Evolutionary conservation across 768 basidiomycete genomes (phyloP).

Genomic region (Dioszegia aurantiaca): DNA sequence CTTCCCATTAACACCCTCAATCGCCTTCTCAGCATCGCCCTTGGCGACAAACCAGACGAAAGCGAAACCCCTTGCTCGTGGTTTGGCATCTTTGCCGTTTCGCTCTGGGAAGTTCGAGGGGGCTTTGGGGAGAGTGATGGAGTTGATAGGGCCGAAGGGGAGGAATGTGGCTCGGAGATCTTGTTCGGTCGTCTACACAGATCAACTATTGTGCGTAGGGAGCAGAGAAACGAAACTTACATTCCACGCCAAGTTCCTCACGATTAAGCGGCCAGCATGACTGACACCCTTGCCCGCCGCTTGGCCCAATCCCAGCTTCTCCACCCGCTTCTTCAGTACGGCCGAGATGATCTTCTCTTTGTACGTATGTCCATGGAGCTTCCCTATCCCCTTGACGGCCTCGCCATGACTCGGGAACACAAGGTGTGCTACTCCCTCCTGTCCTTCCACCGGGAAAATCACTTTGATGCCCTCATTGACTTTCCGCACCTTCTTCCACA

Average conservation of each 20-base stretch:
- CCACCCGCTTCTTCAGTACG: conserved; percentile 79
- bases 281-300: conserved; percentile 58
- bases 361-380: conserved; percentile 88
- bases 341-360: conserved; percentile 83
- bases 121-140: conserved; percentile 70
- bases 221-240: too few species aligned
- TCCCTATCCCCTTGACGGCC: conserved; percentile 69
- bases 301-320: conserved; percentile 54
- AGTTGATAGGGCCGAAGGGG: conserved; percentile 80
- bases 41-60: conserved; percentile 90
- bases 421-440: conserved; percentile 61
- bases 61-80: conserved; percentile 74
- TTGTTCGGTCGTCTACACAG: conserved; percentile 65
- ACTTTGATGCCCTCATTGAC: conserved; percentile 40
- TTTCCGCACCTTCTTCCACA: conserved; percentile 52
- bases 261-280: conserved; percentile 76
- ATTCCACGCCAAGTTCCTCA: conserved; percentile 79
- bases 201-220: too few species aligned
- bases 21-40: conserved; percentile 77
- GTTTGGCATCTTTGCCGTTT: conserved; percentile 42
- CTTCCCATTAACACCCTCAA: conserved; percentile 75
- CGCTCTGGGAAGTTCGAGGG: conserved; percentile 46
- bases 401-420: conserved; percentile 66
- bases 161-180: conserved; percentile 83
- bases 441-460: conserved; percentile 42